A percentile compares a stretch with the other conserved stretches of the same genome.
Evolutionary conservation across 2,329 filamentous ascomycete genomes (phyloP).

Genomic region (Sporothrix brunneoviolacea): DNA sequence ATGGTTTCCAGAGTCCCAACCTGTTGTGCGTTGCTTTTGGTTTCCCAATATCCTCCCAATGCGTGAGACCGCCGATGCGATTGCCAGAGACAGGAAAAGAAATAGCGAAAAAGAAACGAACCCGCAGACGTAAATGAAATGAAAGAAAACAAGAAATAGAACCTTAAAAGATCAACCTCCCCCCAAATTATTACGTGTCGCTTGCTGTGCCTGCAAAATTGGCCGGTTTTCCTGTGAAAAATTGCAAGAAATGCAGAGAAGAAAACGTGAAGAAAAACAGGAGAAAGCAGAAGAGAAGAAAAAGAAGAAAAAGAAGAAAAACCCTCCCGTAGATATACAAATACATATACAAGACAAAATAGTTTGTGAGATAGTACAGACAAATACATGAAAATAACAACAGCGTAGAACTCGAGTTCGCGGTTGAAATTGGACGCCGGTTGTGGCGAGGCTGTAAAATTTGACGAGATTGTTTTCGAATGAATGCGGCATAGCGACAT

Average conservation of each 20-base stretch:
- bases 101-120: not conserved
- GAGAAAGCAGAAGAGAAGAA: not conserved
- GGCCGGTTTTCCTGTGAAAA: not conserved
- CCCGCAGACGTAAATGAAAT: not conserved
- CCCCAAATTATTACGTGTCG: no score
- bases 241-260: not conserved
- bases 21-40: not conserved
- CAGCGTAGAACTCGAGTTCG: not conserved
- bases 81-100: not conserved
- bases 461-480: conserved; percentile 1
- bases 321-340: not conserved
- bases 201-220: no score
- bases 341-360: conserved; percentile 3
- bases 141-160: not conserved
- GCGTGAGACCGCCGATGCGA: conserved; percentile 5
- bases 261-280: not conserved
- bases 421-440: conserved; percentile 1
- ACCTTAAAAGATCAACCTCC: no score
- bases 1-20: not conserved
- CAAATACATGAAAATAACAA: not conserved
- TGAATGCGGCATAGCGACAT: conserved; percentile 11
- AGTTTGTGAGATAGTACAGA: not conserved
- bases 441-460: conserved; percentile 1
- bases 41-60: not conserved
- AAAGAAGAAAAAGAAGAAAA: not conserved